Conservation (phyloP, 2,329 filamentous ascomycete genomes). For the Phaeosphaeriaceae sp. region DNA sequence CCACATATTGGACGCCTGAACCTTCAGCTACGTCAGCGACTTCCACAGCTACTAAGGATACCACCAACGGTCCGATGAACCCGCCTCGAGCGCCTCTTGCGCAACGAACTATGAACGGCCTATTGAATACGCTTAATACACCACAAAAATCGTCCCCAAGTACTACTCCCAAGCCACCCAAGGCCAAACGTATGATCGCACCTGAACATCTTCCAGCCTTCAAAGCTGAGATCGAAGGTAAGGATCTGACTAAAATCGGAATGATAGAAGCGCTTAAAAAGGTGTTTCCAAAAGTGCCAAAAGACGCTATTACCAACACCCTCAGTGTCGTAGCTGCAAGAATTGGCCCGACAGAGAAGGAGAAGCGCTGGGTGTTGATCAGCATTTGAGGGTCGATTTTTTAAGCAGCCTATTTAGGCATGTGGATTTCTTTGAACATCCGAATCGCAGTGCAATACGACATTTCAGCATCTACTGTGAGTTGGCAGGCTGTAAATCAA, state of each 20-base stretch:
- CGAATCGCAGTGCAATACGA: background rate
- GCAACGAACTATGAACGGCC: constrained; percentile 44
- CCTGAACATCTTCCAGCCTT: constrained; percentile 69
- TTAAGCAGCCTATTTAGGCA: background rate
- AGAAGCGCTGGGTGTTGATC: constrained; percentile 66
- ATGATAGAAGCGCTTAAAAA: constrained; percentile 78
- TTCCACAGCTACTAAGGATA: constrained; percentile 20
- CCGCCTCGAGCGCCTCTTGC: constrained; percentile 52
- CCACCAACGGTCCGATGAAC: constrained; percentile 41
- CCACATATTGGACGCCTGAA: constrained; percentile 72
- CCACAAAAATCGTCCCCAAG: constrained; percentile 20
- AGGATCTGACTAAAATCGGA: constrained; percentile 74
- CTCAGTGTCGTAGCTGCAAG: constrained; percentile 70
- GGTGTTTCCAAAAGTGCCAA: constrained; percentile 73
- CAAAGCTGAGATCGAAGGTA: constrained; percentile 72
- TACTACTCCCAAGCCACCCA: constrained; percentile 41
- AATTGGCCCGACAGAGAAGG: constrained; percentile 65
- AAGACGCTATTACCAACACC: constrained; percentile 73
- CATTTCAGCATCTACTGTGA: too few relatives aligned
- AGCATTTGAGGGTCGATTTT: constrained; percentile 15
- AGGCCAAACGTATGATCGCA: constrained; percentile 59
- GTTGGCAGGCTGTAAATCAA: background rate
- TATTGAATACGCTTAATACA: constrained; percentile 40
- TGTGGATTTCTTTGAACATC: background rate
- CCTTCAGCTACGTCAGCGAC: constrained; percentile 19